These are phyloP conservation scores for Pyronema domesticum DNA, from an alignment of 495 filamentous ascomycete genomes.

Conservation along the genomic window DNA sequence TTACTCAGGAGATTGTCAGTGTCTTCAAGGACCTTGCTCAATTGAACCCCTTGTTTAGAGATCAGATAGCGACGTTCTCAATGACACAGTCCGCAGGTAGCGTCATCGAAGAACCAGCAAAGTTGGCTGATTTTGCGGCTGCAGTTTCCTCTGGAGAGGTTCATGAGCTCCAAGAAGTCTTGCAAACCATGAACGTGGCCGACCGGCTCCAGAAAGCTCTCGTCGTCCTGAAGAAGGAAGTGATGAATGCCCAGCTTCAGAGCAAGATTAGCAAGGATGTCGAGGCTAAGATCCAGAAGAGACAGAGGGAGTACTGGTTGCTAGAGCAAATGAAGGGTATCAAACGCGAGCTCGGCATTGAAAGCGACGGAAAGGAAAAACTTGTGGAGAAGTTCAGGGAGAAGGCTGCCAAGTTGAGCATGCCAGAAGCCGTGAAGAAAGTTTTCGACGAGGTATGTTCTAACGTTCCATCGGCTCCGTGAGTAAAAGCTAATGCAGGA, in stretches of 20 bases:
- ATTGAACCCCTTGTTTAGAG: constrained; percentile 86
- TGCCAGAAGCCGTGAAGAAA: constrained; percentile 91
- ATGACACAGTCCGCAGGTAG: constrained; percentile 89
- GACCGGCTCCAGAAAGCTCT: constrained; percentile 78
- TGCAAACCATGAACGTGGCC: constrained; percentile 74
- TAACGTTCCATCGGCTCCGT: not conserved
- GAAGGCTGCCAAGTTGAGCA: constrained; percentile 80
- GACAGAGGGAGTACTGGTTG: constrained; percentile 95
- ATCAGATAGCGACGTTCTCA: constrained; percentile 94
- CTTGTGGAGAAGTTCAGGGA: constrained; percentile 93
- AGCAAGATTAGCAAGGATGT: constrained; percentile 97
- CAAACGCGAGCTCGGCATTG: constrained; percentile 80
- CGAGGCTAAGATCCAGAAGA: constrained; percentile 91
- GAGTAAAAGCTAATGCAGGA: not conserved
- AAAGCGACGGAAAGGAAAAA: constrained; percentile 95
- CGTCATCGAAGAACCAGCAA: constrained; percentile 82
- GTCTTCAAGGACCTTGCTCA: constrained; percentile 92
- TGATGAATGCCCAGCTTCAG: constrained; percentile 93
- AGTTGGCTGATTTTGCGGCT: constrained; percentile 90
- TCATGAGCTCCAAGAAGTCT: constrained; percentile 82
- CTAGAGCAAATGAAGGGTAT: constrained; percentile 99
- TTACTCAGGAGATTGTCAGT: constrained; percentile 94
- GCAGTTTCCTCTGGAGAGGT: constrained; percentile 83
- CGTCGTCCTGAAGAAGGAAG: constrained; percentile 85
- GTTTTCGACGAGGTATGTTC: constrained; percentile 64